Evolutionary conservation across 202 grass and related monocot genomes (phyloP).

Genomic region (Brachypodium distachyon): DNA sequence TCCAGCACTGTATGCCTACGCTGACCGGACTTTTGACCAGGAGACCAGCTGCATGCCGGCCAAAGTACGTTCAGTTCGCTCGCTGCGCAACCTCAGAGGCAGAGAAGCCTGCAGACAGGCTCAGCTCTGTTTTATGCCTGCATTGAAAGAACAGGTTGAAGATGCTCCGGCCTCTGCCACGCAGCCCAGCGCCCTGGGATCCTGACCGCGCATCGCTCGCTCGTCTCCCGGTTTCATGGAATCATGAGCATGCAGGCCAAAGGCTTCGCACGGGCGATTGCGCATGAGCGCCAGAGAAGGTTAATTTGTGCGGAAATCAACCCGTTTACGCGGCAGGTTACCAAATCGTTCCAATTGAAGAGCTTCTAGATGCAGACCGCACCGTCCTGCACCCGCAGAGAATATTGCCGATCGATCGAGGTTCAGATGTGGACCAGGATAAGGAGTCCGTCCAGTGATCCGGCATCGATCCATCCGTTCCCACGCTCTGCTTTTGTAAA

Average conservation of each 20-base stretch:
- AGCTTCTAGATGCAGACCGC: background rate
- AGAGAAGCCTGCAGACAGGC: no score
- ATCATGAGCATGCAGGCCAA: background rate
- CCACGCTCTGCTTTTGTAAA: constrained; percentile 28
- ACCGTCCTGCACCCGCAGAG: background rate
- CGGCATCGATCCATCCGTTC: constrained; percentile 8
- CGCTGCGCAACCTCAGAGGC: background rate
- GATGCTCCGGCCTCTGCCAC: background rate
- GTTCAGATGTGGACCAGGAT: background rate
- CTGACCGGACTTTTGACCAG: background rate
- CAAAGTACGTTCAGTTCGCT: background rate
- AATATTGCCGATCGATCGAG: background rate
- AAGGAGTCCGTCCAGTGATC: background rate
- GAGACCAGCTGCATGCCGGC: background rate
- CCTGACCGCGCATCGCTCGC: no score
- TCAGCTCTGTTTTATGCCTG: background rate
- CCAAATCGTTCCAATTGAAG: background rate
- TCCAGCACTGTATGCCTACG: background rate
- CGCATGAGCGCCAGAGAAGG: background rate
- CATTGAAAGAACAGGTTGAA: background rate
- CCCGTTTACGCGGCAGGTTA: background rate
- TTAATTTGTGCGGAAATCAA: background rate
- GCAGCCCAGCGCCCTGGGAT: no score
- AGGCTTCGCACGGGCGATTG: background rate
- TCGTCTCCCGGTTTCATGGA: no score